These are phyloP conservation scores for Podospora comata DNA, from an alignment of 495 filamentous ascomycete species.

Conservation along the genomic window DNA sequence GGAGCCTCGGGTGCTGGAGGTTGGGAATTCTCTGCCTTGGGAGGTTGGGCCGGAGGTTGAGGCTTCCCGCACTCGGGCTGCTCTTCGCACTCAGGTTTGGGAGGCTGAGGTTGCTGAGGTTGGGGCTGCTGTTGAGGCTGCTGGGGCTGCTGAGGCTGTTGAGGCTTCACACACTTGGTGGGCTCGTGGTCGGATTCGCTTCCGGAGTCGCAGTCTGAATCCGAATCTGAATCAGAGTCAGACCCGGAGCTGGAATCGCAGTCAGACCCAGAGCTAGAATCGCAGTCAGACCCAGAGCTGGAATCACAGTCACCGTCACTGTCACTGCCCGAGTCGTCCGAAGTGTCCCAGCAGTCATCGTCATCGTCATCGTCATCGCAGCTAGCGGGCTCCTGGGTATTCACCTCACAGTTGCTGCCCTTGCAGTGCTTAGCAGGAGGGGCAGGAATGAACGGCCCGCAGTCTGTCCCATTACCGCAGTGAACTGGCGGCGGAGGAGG, in stretches of 20 bases:
- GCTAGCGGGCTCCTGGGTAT: background rate
- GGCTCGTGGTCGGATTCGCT: background rate
- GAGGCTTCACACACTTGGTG: background rate
- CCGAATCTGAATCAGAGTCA: background rate
- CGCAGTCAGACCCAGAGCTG: background rate
- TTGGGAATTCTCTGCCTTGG: background rate
- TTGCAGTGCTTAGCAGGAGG: slow-evolving; percentile 3
- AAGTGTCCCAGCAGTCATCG: background rate
- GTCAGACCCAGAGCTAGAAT: background rate
- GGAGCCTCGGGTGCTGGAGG: background rate
- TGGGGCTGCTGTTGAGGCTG: too few relatives aligned
- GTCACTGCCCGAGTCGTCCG: slow-evolving; percentile 2
- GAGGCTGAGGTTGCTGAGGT: too few relatives aligned
- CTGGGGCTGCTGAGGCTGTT: too few relatives aligned
- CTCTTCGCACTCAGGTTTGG: background rate
- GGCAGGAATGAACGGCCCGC: background rate
- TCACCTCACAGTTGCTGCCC: background rate
- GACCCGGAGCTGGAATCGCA: background rate
- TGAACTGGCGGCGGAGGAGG: background rate
- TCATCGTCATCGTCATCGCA: background rate
- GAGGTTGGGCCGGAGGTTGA: background rate
- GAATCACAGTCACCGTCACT: background rate
- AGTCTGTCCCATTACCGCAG: background rate
- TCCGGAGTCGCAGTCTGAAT: background rate
- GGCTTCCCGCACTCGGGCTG: background rate